phyloP scores from a whole-genome alignment of 164 flowering plant genomes.

The Berberis thunbergii region DNA sequence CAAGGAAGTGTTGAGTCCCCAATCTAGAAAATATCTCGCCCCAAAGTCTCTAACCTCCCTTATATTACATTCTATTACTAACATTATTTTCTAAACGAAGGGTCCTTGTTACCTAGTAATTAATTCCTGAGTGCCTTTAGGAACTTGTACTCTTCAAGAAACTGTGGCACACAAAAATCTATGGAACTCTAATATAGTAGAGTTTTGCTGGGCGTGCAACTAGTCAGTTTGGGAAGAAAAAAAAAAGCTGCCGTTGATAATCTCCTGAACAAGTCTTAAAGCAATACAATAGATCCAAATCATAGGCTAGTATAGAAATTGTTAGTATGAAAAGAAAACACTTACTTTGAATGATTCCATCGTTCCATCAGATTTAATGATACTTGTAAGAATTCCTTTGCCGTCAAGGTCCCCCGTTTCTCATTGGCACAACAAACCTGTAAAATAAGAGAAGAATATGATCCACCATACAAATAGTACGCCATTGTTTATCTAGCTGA shows the following conservation, averaged over 20 bases:
- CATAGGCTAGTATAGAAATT: too few relatives aligned
- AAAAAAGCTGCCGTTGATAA: not conserved
- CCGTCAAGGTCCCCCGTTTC: constrained; percentile 80
- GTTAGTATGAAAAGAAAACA: not conserved
- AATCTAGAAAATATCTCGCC: too few relatives aligned
- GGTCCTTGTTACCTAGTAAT: too few relatives aligned
- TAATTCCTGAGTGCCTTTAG: too few relatives aligned
- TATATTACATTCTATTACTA: too few relatives aligned
- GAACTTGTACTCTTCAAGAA: too few relatives aligned
- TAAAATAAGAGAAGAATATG: constrained; percentile 7
- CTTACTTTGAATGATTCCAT: constrained; percentile 75
- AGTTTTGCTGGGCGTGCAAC: not conserved
- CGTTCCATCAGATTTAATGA: constrained; percentile 61
- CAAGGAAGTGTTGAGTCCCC: too few relatives aligned
- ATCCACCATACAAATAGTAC: not conserved
- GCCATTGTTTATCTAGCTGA: not conserved
- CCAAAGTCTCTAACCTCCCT: too few relatives aligned
- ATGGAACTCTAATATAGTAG: too few relatives aligned
- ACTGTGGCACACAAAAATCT: too few relatives aligned
- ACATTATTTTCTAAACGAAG: too few relatives aligned
- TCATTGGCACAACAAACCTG: constrained; percentile 85
- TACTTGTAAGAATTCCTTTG: constrained; percentile 63
- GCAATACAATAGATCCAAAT: not conserved
- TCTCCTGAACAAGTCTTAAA: not conserved
- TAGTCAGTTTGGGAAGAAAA: not conserved